Percentiles rank a stretch among this genome's conserved stretches.
phyloP scores from a whole-genome alignment of 2,329 filamentous ascomycete species.

The Alternaria incomplexa region DNA sequence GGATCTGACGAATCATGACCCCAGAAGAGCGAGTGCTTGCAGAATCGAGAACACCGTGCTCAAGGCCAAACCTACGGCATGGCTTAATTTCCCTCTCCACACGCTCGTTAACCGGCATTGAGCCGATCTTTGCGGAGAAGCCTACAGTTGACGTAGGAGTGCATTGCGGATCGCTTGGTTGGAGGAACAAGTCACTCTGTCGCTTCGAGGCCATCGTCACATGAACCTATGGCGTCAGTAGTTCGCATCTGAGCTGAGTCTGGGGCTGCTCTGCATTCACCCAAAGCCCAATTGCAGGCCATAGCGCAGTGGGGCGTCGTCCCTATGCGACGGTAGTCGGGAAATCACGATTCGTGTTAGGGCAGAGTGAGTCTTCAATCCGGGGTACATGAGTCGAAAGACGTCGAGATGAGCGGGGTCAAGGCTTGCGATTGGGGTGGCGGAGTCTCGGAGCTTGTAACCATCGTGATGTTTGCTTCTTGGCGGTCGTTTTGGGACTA shows the following conservation, averaged over 20 bases:
- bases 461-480: conserved; percentile 1
- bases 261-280: neutral
- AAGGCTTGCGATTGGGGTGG: conserved; percentile 7
- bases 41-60: neutral
- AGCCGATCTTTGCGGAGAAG: neutral
- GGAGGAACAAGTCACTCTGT: neutral
- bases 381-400: conserved; percentile 2
- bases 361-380: neutral
- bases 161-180: neutral
- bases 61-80: neutral
- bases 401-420: neutral
- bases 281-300: conserved; percentile 7
- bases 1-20: neutral
- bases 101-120: neutral
- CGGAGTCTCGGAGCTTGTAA: conserved; percentile 2
- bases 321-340: neutral
- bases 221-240: conserved; percentile 6
- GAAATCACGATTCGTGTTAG: conserved; percentile 12
- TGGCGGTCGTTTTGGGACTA: neutral
- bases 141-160: neutral
- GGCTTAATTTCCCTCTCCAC: neutral
- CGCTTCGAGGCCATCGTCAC: conserved; percentile 6
- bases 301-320: conserved; percentile 2
- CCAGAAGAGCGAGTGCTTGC: neutral
- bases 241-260: neutral